Base-by-base conservation (phyloP, 2,329 filamentous ascomycete species). In the Diaporthe velutina region DNA sequence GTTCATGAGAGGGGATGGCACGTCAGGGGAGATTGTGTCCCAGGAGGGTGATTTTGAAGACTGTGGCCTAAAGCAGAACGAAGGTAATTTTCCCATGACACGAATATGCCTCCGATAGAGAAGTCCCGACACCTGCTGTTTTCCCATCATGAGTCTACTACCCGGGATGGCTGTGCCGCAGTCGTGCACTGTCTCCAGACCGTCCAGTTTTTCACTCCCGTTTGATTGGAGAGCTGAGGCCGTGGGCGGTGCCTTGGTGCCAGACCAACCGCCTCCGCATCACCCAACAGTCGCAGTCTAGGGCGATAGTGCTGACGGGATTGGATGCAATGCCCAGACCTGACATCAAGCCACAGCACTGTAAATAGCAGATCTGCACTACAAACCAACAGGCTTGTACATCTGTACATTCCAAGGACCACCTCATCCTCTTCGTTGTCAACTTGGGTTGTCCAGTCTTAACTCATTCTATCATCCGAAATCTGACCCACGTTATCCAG, bases 291-390 rank as follows among this genome's bases (percentile, higher is more conserved):
- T 3, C 8, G 15, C 17, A 61, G n/a, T 19, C 13, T 19, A 61
- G n/a, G 57, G 35, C 22, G n/a, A 19, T 38, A 38, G 60, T 33
- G 60, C 60, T 64, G 60, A 64, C 60, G 40, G 25, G 4, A 52
- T 28, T 22, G 22, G 55, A 6, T 17, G 10, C 19, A 58, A 4
- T 60, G 57, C 35, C 35, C 6, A 42, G n/a, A 12, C 35, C n/a
- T 40, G 28, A 60, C 35, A 57, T 33, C 30, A 57, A 17, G 2
- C 1, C 54, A 6, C 54, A 30, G 17, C 7, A 19, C 1, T 22
- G 2, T 8, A 4, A 38, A 10, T 38, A 38, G 35, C 10, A 38
- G 35, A 38, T 38, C n/a, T n/a, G n/a, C n/a, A n/a, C n/a, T n/a
- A n/a, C n/a, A n/a, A n/a, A n/a, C n/a, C n/a, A n/a, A n/a, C n/a